Conservation (phyloP, 192 early-diverging fungal genomes). For the Spizellomyces sp. region DNA sequence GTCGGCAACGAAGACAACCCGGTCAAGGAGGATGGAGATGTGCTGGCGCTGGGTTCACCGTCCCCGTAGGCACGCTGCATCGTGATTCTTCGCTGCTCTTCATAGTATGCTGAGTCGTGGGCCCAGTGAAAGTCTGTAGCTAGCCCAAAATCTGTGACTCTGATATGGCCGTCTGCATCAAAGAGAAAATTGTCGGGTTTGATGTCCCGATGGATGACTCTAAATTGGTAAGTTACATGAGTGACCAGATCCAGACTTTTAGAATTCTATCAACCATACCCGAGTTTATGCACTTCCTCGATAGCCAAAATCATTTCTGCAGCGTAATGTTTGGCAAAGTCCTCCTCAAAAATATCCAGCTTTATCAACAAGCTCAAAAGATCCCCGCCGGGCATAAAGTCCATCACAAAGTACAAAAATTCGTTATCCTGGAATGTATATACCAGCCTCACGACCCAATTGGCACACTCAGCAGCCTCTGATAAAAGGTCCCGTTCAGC, state of each 20-base stretch:
- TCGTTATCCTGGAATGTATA: conserved; percentile 56
- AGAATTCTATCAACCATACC: conserved; percentile 22
- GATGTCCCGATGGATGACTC: conserved; percentile 62
- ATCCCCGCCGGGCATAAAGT: conserved; percentile 57
- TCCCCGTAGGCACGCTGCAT: conserved; percentile 16
- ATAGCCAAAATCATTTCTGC: conserved; percentile 56
- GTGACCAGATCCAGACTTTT: neutral
- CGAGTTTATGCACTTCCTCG: conserved; percentile 56
- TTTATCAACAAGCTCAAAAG: conserved; percentile 49
- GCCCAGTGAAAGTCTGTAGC: conserved; percentile 71
- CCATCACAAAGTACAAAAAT: conserved; percentile 58
- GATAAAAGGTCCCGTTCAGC: conserved; percentile 49
- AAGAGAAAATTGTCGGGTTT: conserved; percentile 79
- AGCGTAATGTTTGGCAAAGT: conserved; percentile 46
- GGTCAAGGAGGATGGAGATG: neutral
- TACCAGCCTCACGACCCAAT: conserved; percentile 55
- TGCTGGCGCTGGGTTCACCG: neutral
- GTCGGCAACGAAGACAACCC: neutral
- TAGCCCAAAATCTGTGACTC: conserved; percentile 71
- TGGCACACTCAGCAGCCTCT: conserved; percentile 33
- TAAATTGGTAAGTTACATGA: neutral
- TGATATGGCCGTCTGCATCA: conserved; percentile 66
- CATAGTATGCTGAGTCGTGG: conserved; percentile 65
- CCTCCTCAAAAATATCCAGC: conserved; percentile 54
- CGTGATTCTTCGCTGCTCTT: conserved; percentile 54